Evolutionary conservation across 148 eudicot species (phyloP).

Genomic region (Hydrangea macrophylla): DNA sequence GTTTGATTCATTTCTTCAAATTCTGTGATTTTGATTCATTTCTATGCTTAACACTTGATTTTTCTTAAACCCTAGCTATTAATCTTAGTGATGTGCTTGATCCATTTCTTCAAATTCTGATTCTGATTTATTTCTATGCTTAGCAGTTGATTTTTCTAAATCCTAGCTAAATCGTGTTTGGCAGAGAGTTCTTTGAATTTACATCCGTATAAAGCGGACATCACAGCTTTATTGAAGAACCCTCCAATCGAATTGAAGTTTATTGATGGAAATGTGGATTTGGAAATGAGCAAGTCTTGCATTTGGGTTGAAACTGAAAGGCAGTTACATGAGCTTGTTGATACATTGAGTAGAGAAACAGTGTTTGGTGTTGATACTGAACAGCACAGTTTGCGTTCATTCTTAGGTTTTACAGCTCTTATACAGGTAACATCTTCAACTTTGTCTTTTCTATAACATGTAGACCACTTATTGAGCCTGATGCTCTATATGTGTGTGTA

Average conservation of each 20-base stretch:
- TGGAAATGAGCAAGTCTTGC: conserved; percentile 41
- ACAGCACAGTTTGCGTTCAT: conserved; percentile 89
- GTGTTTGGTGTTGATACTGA: conserved; percentile 90
- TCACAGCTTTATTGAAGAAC: conserved; percentile 48
- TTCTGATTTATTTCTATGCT: no score
- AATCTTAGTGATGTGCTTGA: no score
- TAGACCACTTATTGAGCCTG: not conserved
- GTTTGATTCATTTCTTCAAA: no score
- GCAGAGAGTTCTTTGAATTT: conserved; percentile 39
- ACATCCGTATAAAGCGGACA: conserved; percentile 72
- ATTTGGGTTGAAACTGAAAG: conserved; percentile 78
- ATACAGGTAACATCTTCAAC: conserved; percentile 54
- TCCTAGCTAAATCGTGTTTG: conserved; percentile 5
- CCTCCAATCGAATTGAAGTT: conserved; percentile 29
- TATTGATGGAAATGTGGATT: conserved; percentile 30
- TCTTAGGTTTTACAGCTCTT: conserved; percentile 85
- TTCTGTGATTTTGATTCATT: no score
- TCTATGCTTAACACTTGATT: no score
- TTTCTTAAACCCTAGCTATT: no score
- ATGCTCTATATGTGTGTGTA: no score
- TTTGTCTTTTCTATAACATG: not conserved
- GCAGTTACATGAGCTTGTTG: conserved; percentile 56
- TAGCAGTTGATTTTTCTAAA: conserved; percentile 3
- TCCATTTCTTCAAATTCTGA: no score
- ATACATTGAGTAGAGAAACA: conserved; percentile 59